Evolutionary conservation across 108 stramenopile genomes (phyloP).

Genomic region (Cyclotella baltica): DNA sequence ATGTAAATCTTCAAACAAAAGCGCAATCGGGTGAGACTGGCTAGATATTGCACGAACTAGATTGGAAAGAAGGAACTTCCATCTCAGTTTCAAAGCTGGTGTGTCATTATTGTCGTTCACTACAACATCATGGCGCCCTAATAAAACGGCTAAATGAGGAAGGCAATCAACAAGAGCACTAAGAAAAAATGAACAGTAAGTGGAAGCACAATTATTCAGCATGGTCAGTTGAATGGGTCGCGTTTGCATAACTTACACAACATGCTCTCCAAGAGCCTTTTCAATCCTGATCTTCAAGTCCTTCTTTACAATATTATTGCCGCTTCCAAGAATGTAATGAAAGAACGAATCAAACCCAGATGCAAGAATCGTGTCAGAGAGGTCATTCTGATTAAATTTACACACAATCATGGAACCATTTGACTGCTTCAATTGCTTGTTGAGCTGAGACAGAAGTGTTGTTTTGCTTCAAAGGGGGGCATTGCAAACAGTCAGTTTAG

Average conservation of each 20-base stretch:
- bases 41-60: background rate
- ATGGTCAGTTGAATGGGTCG: too few species aligned
- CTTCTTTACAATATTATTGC: background rate
- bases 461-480: conserved; percentile 18
- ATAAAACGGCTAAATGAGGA: background rate
- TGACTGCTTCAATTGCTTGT: too few species aligned
- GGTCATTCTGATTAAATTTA: too few species aligned
- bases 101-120: background rate
- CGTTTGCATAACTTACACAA: conserved; percentile 8
- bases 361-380: too few species aligned
- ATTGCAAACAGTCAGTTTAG: background rate
- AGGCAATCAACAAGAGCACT: conserved; percentile 3
- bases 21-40: background rate
- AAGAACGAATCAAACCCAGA: too few species aligned
- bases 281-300: conserved; percentile 15
- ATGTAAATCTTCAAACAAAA: background rate
- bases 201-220: background rate
- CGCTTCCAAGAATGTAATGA: background rate
- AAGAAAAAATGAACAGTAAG: background rate
- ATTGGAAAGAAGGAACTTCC: conserved; percentile 6
- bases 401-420: too few species aligned
- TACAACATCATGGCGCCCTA: background rate
- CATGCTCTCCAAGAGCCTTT: conserved; percentile 18
- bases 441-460: too few species aligned
- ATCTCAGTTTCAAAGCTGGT: conserved; percentile 3